A percentile compares a stretch with the other conserved stretches of the same genome.
These are phyloP conservation scores for Mallotus repandus DNA, from an alignment of 441 rosid species.

Conservation along the genomic window DNA sequence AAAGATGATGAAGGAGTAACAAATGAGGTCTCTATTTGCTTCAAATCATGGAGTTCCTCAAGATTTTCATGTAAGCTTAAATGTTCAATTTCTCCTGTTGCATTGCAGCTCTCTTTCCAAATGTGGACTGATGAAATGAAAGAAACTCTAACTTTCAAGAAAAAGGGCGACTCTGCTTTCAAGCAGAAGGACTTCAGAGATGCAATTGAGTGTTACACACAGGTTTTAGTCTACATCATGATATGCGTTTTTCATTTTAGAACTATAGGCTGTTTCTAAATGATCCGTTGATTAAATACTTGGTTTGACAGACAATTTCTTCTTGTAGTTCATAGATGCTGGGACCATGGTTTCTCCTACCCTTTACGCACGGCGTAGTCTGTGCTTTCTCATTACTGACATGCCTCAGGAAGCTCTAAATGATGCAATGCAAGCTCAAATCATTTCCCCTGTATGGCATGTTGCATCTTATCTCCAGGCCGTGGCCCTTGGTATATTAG, in stretches of 20 bases:
- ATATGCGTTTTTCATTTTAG: not conserved
- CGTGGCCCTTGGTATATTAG: slow-evolving; percentile 54
- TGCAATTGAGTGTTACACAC: slow-evolving; percentile 71
- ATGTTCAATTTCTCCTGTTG: slow-evolving; percentile 19
- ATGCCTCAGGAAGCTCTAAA: slow-evolving; percentile 73
- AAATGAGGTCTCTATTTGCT: slow-evolving; percentile 58
- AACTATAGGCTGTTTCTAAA: not conserved
- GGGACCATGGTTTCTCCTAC: slow-evolving; percentile 82
- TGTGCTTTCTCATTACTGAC: slow-evolving; percentile 69
- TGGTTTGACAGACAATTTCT: too few relatives aligned
- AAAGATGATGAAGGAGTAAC: slow-evolving; percentile 87
- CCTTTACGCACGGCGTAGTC: slow-evolving; percentile 71
- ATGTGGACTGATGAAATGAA: slow-evolving; percentile 99
- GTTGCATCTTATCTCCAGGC: slow-evolving; percentile 87
- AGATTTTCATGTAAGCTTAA: slow-evolving; percentile 3
- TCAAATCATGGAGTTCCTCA: slow-evolving; percentile 6
- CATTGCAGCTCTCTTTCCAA: slow-evolving; percentile 83
- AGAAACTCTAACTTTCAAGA: slow-evolving; percentile 74
- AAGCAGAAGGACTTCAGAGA: slow-evolving; percentile 63
- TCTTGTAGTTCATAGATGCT: slow-evolving; percentile 57
- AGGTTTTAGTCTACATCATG: slow-evolving; percentile 43
- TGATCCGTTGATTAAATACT: too few relatives aligned
- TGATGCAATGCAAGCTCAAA: slow-evolving; percentile 86
- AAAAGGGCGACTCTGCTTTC: slow-evolving; percentile 87
- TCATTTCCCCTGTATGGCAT: slow-evolving; percentile 76